Evolutionary conservation across 352 stramenopile species (phyloP).

Genomic region (Aphanomyces cochlioides): DNA sequence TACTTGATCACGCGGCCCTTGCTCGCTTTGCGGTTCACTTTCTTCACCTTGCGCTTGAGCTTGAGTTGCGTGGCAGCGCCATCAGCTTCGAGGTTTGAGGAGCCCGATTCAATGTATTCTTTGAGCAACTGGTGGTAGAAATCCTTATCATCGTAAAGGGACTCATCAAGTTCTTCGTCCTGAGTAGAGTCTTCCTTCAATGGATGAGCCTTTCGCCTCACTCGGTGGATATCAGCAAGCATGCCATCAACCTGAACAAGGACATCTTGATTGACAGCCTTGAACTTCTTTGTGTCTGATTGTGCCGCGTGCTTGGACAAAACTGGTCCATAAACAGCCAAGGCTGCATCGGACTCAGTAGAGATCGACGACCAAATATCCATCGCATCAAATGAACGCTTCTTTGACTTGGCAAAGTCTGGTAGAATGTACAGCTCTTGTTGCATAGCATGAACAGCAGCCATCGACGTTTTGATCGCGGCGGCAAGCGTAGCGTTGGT

Average conservation of each 20-base stretch:
- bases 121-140: slow-evolving; percentile 88
- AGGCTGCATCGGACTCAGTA: slow-evolving; percentile 40
- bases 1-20: slow-evolving; percentile 81
- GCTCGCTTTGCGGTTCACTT: slow-evolving; percentile 84
- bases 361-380: slow-evolving; percentile 55
- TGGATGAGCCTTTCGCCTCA: slow-evolving; percentile 81
- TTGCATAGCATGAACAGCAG: slow-evolving; percentile 56
- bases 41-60: slow-evolving; percentile 77
- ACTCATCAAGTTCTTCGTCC: slow-evolving; percentile 62
- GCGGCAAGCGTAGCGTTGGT: slow-evolving; percentile 43
- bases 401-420: slow-evolving; percentile 52
- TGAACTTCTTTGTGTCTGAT: slow-evolving; percentile 79
- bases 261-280: slow-evolving; percentile 84
- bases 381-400: slow-evolving; percentile 50
- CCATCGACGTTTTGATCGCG: slow-evolving; percentile 61
- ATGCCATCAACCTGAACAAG: slow-evolving; percentile 80
- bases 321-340: slow-evolving; percentile 79
- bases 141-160: slow-evolving; percentile 85
- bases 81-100: slow-evolving; percentile 40
- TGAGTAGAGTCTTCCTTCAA: slow-evolving; percentile 35
- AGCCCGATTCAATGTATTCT: slow-evolving; percentile 78
- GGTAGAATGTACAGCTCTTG: slow-evolving; percentile 62
- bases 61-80: slow-evolving; percentile 47
- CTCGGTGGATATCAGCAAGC: slow-evolving; percentile 70
- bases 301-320: slow-evolving; percentile 76